Evolutionary conservation across 495 filamentous ascomycete genomes (phyloP).

Genomic region (Neurospora tetrasperma): DNA sequence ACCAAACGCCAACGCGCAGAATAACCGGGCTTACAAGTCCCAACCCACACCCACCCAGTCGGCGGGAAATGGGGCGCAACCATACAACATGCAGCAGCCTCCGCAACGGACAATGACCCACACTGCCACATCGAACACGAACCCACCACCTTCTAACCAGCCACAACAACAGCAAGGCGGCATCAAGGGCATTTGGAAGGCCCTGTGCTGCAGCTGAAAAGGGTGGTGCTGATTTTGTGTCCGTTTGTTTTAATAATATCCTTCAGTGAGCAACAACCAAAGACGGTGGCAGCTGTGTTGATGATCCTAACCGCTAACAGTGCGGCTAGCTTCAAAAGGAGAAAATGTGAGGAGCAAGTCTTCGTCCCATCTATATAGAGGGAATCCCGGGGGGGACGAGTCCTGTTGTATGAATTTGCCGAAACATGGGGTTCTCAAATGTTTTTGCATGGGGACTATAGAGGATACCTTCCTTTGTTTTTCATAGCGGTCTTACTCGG

Average conservation of each 20-base stretch:
- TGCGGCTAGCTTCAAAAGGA: background rate
- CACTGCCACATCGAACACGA: constrained; percentile 38
- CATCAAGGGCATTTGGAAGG: constrained; percentile 71
- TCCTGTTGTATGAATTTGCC: constrained; percentile 20
- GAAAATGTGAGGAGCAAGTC: background rate
- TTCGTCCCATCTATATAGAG: constrained; percentile 13
- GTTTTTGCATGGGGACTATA: constrained; percentile 25
- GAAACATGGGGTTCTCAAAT: constrained; percentile 15
- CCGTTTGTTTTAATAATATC: background rate
- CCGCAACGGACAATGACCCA: constrained; percentile 51
- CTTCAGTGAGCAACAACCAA: constrained; percentile 9
- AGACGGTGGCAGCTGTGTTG: background rate
- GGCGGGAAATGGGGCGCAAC: background rate
- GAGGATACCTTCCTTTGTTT: constrained; percentile 20
- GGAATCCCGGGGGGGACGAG: constrained; percentile 12
- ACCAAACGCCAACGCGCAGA: constrained; percentile 55
- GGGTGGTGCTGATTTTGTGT: constrained; percentile 8
- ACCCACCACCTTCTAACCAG: constrained; percentile 28
- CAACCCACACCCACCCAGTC: background rate
- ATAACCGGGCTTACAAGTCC: background rate
- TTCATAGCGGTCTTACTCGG: constrained; percentile 16
- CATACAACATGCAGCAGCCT: constrained; percentile 68
- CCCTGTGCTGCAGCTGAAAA: constrained; percentile 66
- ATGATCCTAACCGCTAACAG: background rate
- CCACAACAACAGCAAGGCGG: constrained; percentile 39